These are phyloP conservation scores for Rhinocladiella similis DNA, from an alignment of 2,329 filamentous ascomycete species.

Conservation along the genomic window DNA sequence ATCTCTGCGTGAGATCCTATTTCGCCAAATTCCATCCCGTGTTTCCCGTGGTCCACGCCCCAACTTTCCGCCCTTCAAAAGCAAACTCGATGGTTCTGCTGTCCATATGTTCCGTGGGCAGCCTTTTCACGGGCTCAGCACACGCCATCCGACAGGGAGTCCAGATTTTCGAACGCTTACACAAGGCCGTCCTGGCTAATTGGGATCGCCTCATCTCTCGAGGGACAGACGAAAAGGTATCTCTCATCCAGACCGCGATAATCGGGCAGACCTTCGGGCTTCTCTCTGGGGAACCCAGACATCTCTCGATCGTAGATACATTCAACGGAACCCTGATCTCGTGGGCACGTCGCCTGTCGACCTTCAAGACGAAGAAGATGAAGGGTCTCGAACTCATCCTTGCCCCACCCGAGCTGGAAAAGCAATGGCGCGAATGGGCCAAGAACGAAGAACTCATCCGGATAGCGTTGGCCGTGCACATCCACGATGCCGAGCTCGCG, in stretches of 20 bases:
- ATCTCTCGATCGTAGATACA: conserved; percentile 33
- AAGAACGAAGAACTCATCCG: conserved; percentile 32
- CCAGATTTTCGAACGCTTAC: conserved; percentile 34
- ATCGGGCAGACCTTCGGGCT: conserved; percentile 35
- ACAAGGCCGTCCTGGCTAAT: conserved; percentile 34
- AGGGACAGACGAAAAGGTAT: conserved; percentile 24
- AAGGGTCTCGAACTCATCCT: conserved; percentile 15
- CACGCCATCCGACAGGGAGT: conserved; percentile 32
- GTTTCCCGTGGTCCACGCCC: conserved; percentile 26
- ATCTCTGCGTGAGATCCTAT: conserved; percentile 26
- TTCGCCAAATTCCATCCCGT: conserved; percentile 25
- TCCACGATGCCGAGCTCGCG: conserved; percentile 30
- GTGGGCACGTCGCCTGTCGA: conserved; percentile 31
- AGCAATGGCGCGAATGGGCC: conserved; percentile 31
- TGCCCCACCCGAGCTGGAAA: conserved; percentile 15
- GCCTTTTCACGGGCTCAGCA: conserved; percentile 37
- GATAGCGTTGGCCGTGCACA: conserved; percentile 30
- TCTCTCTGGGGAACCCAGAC: conserved; percentile 31
- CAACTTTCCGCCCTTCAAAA: conserved; percentile 27
- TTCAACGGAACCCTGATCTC: conserved; percentile 35
- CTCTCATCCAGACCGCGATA: conserved; percentile 34
- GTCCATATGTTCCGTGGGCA: conserved; percentile 41
- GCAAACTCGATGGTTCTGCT: conserved; percentile 35
- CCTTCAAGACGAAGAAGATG: conserved; percentile 29
- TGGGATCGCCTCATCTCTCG: conserved; percentile 32